Conservation (phyloP, 176 grass and related monocot species). For the Carex myosuroides region DNA sequence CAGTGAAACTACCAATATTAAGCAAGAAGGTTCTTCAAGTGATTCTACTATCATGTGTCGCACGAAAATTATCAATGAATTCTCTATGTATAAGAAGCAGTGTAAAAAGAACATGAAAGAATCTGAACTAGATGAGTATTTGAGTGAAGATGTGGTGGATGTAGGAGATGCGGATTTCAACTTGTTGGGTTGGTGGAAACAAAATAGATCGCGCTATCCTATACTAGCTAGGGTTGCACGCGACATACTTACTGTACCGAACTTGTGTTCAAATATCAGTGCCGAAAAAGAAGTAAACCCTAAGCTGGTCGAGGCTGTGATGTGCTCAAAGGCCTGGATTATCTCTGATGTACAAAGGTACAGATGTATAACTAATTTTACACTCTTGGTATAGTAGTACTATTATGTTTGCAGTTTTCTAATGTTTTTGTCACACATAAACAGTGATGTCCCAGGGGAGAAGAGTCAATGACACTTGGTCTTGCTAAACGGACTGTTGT, state of each 20-base stretch:
- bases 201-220: constrained; percentile 9
- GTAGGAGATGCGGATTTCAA: neutral
- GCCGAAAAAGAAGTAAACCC: neutral
- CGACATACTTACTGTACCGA: neutral
- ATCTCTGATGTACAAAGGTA: constrained; percentile 4
- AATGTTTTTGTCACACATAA: neutral
- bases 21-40: neutral
- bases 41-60: neutral
- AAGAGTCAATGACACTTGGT: neutral
- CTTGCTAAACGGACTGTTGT: neutral
- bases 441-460: neutral
- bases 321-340: neutral
- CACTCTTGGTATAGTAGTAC: neutral
- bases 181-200: constrained; percentile 21
- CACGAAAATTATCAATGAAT: constrained; percentile 12
- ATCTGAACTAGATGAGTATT: constrained; percentile 20
- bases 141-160: constrained; percentile 8
- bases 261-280: neutral
- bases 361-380: neutral
- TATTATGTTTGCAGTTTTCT: neutral
- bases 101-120: neutral
- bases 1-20: neutral
- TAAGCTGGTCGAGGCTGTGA: neutral
- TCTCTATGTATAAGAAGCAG: neutral
- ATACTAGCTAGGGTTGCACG: constrained; percentile 13